Percentiles rank a stretch among this genome's conserved stretches.
These are phyloP conservation scores for Diaporthe sp. DNA, from an alignment of 2,329 filamentous ascomycete genomes.

Conservation along the genomic window DNA sequence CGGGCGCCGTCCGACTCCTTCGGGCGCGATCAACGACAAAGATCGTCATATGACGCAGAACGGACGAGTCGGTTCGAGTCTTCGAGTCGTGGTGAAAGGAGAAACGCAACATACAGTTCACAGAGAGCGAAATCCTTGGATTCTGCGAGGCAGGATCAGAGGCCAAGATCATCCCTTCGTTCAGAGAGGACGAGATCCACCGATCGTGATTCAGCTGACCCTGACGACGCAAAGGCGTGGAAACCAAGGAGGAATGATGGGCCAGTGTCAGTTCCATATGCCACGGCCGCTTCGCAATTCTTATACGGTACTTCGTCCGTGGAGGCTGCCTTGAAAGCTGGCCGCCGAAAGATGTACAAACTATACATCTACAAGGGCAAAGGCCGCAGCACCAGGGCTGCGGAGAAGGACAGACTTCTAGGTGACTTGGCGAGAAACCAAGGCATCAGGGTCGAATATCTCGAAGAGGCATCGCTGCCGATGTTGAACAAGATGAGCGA, in stretches of 20 bases:
- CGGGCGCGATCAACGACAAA: neutral
- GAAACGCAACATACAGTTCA: neutral
- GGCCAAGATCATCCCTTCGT: neutral
- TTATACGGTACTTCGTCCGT: conserved; percentile 89
- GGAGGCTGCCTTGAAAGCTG: conserved; percentile 78
- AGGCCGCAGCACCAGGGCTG: conserved; percentile 60
- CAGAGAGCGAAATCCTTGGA: neutral
- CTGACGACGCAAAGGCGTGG: conserved; percentile 26
- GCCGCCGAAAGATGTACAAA: conserved; percentile 82
- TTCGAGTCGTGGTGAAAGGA: neutral
- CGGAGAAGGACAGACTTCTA: conserved; percentile 59
- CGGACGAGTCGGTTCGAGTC: neutral
- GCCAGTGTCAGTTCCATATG: conserved; percentile 63
- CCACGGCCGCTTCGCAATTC: conserved; percentile 91
- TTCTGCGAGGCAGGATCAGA: neutral
- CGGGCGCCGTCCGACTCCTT: neutral
- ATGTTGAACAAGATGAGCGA: conserved; percentile 87
- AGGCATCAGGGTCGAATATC: conserved; percentile 68
- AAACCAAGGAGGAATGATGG: conserved; percentile 35
- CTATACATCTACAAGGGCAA: conserved; percentile 81
- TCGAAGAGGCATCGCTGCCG: conserved; percentile 72
- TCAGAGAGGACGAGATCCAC: neutral
- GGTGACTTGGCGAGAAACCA: conserved; percentile 61
- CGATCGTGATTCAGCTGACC: neutral
- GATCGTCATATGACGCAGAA: neutral